Evolutionary conservation across 140 eudicot species (phyloP), one percentile per base, ranked within the genome.

Genomic region (Stevia rebaudiana): DNA sequence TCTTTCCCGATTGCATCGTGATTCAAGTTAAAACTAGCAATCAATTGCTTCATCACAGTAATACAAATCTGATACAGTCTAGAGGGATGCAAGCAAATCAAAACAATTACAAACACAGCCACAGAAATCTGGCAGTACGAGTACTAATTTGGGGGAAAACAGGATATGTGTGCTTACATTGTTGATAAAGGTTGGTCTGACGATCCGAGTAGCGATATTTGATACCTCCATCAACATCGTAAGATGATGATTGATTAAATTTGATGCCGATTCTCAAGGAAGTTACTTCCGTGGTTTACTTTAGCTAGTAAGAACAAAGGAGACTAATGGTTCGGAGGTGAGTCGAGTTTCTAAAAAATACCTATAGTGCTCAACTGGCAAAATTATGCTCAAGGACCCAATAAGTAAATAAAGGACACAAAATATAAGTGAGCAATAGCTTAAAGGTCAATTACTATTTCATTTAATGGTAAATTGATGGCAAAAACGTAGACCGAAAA

Each of bases 141-240:
- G 0, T 17, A 43, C 12, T 30, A 40, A 40, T 0, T 48, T 37
- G 6, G 51, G 57, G 12, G 39, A 12, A 58, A 69, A 56, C 13
- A 58, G 42, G 23, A 71, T 11, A 37, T 51, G 2, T 15, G 44
- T 6, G 40, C 75, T 75, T 68, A 75, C 80, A 61, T 61, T 68
- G 59, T 68, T 41, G 66, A 68, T 31, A n/a, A 35, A 41, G 42
- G 21, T 30, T 28, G 75, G 66, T 23, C 60, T 51, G 51, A 51
- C 15, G 6, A 61, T 42, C 63, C 21, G 53, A 51, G 68, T 46
- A 37, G 78, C 19, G 25, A 74, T 48, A 37, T 61, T 68, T 40
- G 75, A 68, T 25, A 21, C 71, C 24, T 53, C 75, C 80, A 75
- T 68, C 21, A 64, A 64, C 36, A 65, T 39, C 53, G 50, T 50